Conservation (phyloP, 2,329 filamentous ascomycete species). For the Coniochaeta sp. region DNA sequence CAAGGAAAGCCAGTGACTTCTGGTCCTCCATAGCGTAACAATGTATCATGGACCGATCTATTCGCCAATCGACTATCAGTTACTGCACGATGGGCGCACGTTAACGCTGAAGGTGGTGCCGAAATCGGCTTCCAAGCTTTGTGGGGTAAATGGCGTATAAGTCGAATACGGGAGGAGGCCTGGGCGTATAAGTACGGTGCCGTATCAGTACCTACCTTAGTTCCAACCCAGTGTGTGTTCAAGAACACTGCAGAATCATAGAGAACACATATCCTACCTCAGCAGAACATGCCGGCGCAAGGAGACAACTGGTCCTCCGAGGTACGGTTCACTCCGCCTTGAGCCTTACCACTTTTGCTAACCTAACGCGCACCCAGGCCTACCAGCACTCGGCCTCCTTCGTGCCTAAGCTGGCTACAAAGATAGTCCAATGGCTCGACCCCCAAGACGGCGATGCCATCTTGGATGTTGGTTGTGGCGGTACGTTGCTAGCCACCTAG, state of each 20-base stretch:
- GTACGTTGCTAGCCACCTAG: conserved; percentile 25
- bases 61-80: no score
- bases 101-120: background rate
- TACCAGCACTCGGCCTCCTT: conserved; percentile 58
- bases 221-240: background rate
- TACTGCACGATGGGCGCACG: background rate
- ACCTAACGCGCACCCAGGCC: conserved; percentile 27
- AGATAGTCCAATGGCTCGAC: conserved; percentile 51
- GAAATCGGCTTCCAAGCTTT: background rate
- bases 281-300: conserved; percentile 12
- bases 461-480: conserved; percentile 59
- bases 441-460: conserved; percentile 50
- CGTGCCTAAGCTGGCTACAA: conserved; percentile 54
- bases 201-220: background rate
- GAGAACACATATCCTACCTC: background rate
- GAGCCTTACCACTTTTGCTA: background rate
- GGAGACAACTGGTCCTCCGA: conserved; percentile 33
- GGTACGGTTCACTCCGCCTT: conserved; percentile 15
- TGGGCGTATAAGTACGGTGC: background rate
- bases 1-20: no score
- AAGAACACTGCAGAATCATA: background rate
- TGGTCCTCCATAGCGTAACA: no score
- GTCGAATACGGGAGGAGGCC: background rate
- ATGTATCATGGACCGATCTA: no score
- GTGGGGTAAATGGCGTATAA: background rate